Percentiles rank a stretch among this genome's conserved stretches.
Conservation (phyloP, 768 basidiomycete species). For the Collybia nuda region DNA sequence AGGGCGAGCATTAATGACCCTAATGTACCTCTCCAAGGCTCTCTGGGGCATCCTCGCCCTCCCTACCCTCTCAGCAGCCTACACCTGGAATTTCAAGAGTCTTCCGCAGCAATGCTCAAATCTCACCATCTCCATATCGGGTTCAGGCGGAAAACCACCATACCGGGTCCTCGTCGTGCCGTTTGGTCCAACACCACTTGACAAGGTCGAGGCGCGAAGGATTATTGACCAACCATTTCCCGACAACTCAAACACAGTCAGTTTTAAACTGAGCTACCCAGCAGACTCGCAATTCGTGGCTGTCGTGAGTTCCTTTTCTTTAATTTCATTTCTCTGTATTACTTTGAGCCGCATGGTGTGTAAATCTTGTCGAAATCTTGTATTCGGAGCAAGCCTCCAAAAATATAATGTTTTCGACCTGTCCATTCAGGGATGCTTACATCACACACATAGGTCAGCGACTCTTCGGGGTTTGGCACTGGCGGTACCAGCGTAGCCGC, state of each 20-base stretch:
- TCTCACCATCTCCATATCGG: slow-evolving; percentile 57
- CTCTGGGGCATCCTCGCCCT: slow-evolving; percentile 24
- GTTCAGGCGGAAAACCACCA: slow-evolving; percentile 59
- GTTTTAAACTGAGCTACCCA: slow-evolving; percentile 65
- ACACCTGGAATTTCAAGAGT: slow-evolving; percentile 43
- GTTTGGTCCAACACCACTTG: slow-evolving; percentile 61
- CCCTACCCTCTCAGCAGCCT: slow-evolving; percentile 33
- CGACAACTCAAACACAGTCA: slow-evolving; percentile 35
- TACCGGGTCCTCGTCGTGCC: slow-evolving; percentile 70
- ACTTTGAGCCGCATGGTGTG: neutral
- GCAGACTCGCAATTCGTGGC: slow-evolving; percentile 72
- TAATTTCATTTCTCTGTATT: slow-evolving; percentile 3
- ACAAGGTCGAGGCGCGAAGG: slow-evolving; percentile 61
- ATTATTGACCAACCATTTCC: slow-evolving; percentile 58
- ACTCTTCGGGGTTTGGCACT: slow-evolving; percentile 59
- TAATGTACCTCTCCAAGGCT: slow-evolving; percentile 12
- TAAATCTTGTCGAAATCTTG: neutral
- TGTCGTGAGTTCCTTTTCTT: slow-evolving; percentile 52
- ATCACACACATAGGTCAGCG: slow-evolving; percentile 47
- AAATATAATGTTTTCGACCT: too few relatives aligned
- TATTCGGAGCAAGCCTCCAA: neutral
- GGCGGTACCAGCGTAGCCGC: slow-evolving; percentile 76
- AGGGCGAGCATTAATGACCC: slow-evolving; percentile 2
- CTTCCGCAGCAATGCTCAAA: slow-evolving; percentile 67
- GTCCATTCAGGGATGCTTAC: neutral